Conservation (phyloP, 495 filamentous ascomycete genomes). For the Trichoderma reesei region DNA sequence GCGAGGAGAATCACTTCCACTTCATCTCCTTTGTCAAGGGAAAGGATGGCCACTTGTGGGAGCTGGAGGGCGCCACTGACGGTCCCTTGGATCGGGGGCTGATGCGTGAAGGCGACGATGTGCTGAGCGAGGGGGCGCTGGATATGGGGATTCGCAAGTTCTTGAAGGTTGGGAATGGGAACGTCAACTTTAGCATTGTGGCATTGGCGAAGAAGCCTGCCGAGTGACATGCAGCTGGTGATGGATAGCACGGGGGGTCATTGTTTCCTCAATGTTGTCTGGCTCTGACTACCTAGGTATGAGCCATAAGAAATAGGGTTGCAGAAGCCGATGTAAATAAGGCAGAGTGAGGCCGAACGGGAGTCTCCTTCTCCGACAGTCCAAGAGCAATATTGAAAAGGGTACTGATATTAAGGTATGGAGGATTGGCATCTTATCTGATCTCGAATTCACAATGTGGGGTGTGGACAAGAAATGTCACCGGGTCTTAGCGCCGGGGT, state of each 20-base stretch:
- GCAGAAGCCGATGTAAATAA: too few species aligned
- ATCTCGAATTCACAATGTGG: neutral
- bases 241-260: neutral
- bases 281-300: neutral
- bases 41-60: conserved; percentile 60
- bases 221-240: neutral
- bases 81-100: conserved; percentile 64
- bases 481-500: neutral
- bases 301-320: too few species aligned
- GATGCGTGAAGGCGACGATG: conserved; percentile 54
- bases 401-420: too few species aligned
- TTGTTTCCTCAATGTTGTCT: neutral
- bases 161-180: conserved; percentile 39
- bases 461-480: neutral
- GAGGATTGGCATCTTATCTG: neutral
- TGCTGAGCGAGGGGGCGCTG: conserved; percentile 56
- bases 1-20: conserved; percentile 48
- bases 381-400: too few species aligned
- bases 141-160: conserved; percentile 49
- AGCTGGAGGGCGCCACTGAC: conserved; percentile 63
- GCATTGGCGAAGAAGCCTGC: conserved; percentile 21
- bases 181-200: conserved; percentile 42
- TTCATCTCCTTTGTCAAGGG: conserved; percentile 70
- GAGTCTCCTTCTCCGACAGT: too few species aligned
- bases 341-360: too few species aligned